Base-by-base conservation (phyloP, 441 rosid species). In the Pelargonium citronellum region DNA sequence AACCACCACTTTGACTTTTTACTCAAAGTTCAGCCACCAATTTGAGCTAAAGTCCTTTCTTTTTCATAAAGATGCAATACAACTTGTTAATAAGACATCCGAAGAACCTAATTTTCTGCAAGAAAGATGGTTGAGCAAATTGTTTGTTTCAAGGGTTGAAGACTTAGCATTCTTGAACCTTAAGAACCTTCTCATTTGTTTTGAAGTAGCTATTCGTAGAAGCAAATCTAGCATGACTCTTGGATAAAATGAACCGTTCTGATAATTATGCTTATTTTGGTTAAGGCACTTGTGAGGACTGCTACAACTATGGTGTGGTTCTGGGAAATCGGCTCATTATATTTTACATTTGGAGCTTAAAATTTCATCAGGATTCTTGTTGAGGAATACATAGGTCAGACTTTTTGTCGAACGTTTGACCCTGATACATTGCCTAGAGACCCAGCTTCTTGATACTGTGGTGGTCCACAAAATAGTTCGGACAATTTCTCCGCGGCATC, bases 201-300 rank as follows among this genome's bases (percentile, higher is more conserved):
- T 53, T 53, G 60, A 27, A 19, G 13, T 58, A 58, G 55, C 4
- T 15, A 13, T 58, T 58, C 4, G 34, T 37, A 37, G 41, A 37
- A 37, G 41, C 41, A 58, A 20, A 55, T 55, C 22, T 55, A 2
- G 7, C 30, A 1, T 10, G 34, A 10, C 5, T 58, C 13, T 22
- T 9, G n/a, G 6, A 34, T 19, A 22, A 19, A 22, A 20, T 58
- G 24, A 20, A 20, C 17, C 61, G 3, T 20, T 4, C 30, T 58
- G 34, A 58, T 58, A 58, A 20, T 19, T 58, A 58, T 58, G 64
- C 64, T 58, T 58, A 27, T 58, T 58, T 58, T 58, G 64, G 64
- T 58, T 34, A 58, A 58, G 64, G 64, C 5, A 58, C 24, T 58
- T 58, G 30, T 58, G 34, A 58, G 64, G 64, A 20, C 12, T 19